Evolutionary conservation across 768 basidiomycete genomes (phyloP), one percentile per base, ranked within the genome.

Genomic region (Mycena kentingensis): DNA sequence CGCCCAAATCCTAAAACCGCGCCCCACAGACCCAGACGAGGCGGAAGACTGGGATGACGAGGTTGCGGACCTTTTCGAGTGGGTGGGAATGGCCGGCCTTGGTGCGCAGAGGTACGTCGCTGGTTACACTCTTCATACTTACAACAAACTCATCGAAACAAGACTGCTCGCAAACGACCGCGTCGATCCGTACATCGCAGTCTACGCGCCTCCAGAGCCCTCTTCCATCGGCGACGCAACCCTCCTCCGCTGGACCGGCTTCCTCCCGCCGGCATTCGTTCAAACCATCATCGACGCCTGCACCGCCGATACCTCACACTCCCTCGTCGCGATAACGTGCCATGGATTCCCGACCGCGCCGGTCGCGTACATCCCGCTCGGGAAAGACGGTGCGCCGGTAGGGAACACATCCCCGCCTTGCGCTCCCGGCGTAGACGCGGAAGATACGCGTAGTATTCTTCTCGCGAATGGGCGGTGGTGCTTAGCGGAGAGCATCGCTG

Each of bases 81-180:
- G 88, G 88, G 74, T 82, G 7, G 88, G 87, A 6, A 78, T 90
- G 81, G 84, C 81, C 3, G 75, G 73, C 51, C 62, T 90, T 4
- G 85, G 82, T 13, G 74, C 88, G 2, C 84, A 87, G 63, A 75
- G 88, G 88, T 85, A 54, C 5, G 63, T 53, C 24, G 35, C 21
- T 10, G 15, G 49, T 36, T 39, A 25, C 25, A n/a, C n/a, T 45
- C 56, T 42, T 19, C 19, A 25, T 32, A 38, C n/a, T 39, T n/a
- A 41, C 26, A 45, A 26, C 46, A 7, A 22, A 28, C 41, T 41
- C 41, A 19, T 15, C 3, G 12, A 21, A 11, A 25, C 12, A 54
- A 90, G 88, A 60, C 64, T 90, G 4, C 65, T 72, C 31, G 80
- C 73, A 4, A 82, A 82, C 58, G 87, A 89, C 58, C 77, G 81